Evolutionary conservation across 768 basidiomycete genomes (phyloP), one percentile per base, ranked within the genome.

Genomic region (Rubroboletus satanas): DNA sequence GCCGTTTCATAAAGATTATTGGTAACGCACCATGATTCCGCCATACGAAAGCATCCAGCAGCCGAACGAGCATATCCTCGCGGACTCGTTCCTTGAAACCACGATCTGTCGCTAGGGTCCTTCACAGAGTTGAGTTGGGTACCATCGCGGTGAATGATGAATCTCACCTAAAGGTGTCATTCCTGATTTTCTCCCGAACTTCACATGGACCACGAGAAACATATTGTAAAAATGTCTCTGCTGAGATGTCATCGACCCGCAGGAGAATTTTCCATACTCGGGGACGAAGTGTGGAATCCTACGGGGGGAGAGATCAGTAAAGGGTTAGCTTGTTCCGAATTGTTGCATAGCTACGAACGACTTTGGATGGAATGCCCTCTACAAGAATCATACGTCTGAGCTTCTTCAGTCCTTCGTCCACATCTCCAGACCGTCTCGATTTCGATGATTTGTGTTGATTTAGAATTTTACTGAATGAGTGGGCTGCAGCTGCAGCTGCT

Each of bases 11-110:
- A 35, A 29, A 11, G 41, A 31, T 23, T 3, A 28, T 14, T 32
- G 33, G 38, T 21, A 35, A 64, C 75, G 48, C 26, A 92, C 93
- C 92, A 59, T 91, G 81, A 72, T 87, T 95, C 59, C 91, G 79
- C 97, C 96, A 99, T 4, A 98, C 95, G 71, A 98, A 99, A 2
- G 96, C 97, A 67, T 99, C 97, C 39, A 99, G 74, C n/a, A 98
- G 74, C 41, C 97, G 85, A 57, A 98, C 89, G 23, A 98, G 82
- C 92, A 95, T 95, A 63, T 96, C 94, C 73, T 98, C 96, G 31
- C 90, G 85, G 14, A 99, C 97, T 52, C 91, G 87, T 66, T 95
- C 92, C 71, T 96, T 97, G 76, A 99, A 98, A n/a, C 90, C 92
- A 62, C 87, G 84, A 71, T 99, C 97, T 1, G 96, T 99, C 2